phyloP scores from a whole-genome alignment of 1,284 basidiomycete genomes.

The Puccinia novopanici region DNA sequence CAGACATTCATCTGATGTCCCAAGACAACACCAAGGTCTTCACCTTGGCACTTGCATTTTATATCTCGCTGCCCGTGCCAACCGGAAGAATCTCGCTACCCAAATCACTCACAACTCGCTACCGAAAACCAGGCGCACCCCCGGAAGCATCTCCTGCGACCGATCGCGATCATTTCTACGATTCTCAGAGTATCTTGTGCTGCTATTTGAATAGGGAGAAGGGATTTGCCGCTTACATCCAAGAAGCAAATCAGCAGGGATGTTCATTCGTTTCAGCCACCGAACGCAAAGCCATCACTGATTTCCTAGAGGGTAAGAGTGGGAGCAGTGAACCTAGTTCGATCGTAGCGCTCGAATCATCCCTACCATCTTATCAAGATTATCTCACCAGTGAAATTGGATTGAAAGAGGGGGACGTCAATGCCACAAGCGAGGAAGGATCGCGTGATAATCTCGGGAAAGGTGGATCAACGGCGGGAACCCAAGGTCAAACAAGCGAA shows the following conservation, averaged over 20 bases:
- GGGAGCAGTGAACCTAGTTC: conserved; percentile 54
- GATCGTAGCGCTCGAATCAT: conserved; percentile 32
- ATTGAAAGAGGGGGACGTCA: conserved; percentile 26
- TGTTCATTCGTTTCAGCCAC: conserved; percentile 77
- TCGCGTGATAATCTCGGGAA: conserved; percentile 63
- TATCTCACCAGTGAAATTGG: conserved; percentile 50
- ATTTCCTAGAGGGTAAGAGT: conserved; percentile 75
- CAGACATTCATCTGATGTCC: conserved; percentile 53
- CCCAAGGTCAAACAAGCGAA: conserved; percentile 56
- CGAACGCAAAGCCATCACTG: conserved; percentile 77
- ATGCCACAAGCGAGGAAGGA: conserved; percentile 65
- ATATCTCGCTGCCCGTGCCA: conserved; percentile 51
- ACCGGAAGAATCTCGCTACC: conserved; percentile 18
- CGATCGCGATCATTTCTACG: conserved; percentile 69
- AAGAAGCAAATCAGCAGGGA: conserved; percentile 73
- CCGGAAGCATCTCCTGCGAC: conserved; percentile 63
- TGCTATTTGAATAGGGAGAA: conserved; percentile 75
- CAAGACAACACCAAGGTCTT: conserved; percentile 41
- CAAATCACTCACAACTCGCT: conserved; percentile 37
- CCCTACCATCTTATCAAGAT: conserved; percentile 41
- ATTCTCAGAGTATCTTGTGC: conserved; percentile 76
- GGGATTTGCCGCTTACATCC: conserved; percentile 79
- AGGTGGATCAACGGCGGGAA: conserved; percentile 21
- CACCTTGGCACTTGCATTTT: conserved; percentile 37
- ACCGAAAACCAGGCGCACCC: conserved; percentile 58